These are phyloP conservation scores for Suhomyces yuchorum DNA, from an alignment of 1,139 yeast genomes.

Conservation along the genomic window DNA sequence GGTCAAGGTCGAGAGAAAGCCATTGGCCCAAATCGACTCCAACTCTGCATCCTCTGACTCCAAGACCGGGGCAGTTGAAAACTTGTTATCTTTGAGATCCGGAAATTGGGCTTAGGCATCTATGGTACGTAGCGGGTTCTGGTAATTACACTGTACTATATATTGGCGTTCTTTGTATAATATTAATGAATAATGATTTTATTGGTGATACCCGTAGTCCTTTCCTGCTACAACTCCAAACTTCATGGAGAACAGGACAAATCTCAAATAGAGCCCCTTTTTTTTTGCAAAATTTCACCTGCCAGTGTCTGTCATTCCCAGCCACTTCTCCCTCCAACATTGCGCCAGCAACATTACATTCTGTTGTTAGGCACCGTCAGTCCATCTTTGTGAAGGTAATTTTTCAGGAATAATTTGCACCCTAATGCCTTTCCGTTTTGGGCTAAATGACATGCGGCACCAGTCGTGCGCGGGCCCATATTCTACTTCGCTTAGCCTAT, in stretches of 20 bases:
- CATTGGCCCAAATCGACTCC: slow-evolving; percentile 17
- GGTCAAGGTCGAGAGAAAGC: slow-evolving; percentile 16
- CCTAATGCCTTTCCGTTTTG: slow-evolving; percentile 2
- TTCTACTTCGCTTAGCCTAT: background rate
- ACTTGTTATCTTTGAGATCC: slow-evolving; percentile 45
- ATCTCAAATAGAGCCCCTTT: too few relatives aligned
- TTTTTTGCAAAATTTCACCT: too few relatives aligned
- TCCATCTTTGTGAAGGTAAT: background rate
- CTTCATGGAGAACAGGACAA: too few relatives aligned
- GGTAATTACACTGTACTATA: slow-evolving; percentile 3
- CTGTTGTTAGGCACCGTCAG: background rate
- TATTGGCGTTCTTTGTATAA: slow-evolving; percentile 1
- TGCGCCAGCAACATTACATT: too few relatives aligned
- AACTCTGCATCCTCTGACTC: slow-evolving; percentile 16
- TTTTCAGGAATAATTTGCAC: background rate
- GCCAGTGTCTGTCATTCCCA: too few relatives aligned
- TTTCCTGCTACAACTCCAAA: too few relatives aligned
- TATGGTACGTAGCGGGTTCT: background rate
- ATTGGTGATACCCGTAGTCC: background rate
- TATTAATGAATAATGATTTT: slow-evolving; percentile 3
- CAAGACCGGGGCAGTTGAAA: slow-evolving; percentile 35
- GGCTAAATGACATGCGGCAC: slow-evolving; percentile 8
- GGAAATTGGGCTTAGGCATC: slow-evolving; percentile 38
- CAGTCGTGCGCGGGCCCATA: background rate
- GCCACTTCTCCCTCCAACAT: too few relatives aligned